Base-by-base conservation (phyloP, 768 basidiomycete genomes). In the Mycena maculata region DNA sequence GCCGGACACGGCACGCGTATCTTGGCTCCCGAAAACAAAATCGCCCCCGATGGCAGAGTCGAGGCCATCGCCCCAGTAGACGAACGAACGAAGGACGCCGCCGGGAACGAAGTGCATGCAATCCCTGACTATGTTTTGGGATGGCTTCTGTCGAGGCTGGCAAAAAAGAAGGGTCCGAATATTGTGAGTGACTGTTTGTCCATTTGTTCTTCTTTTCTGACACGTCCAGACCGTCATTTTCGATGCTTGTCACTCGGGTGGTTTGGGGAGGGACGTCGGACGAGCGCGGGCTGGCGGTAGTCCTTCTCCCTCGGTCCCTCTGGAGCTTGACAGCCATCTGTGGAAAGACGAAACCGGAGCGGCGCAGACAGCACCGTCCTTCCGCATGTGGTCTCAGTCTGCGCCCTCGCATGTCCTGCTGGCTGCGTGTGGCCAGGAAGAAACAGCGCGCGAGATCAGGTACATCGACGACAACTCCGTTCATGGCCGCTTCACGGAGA, bases 121-220 rank as follows among this genome's bases (percentile, higher is more conserved):
- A 62, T 62, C 31, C 60, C 60, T 27, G 60, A 62, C 28, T 62
- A 62, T 31, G n/a, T 53, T 30, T 41, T 62, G 25, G 50, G 39
- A 28, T 41, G 41, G 53, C 33, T 56, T 0, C 45, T 63, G 4
- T 22, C n/a, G 15, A 33, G 48, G 2, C 42, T 63, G 2, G 42
- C 52, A 2, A n/a, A 1, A n/a, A 56, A 45, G 42, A 63, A 63
- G 23, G 62, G 62, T 8, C 1, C 4, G 0, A 63, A 63, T 23
- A 60, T 60, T 13, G 58, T 60, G 28, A n/a, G 58, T 31, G 20
- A 31, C 8, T 20, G 2, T 13, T 2, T 23, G 27, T 18, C n/a
- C 15, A 3, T 23, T 23, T 6, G 8, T 16, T 16, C 23, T 49
- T 38, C n/a, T 28, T 39, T 49, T 9, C 20, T 49, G 5, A 36